Evolutionary conservation across 768 basidiomycete genomes (phyloP).

Genomic region (Pleurotus tuoliensis): DNA sequence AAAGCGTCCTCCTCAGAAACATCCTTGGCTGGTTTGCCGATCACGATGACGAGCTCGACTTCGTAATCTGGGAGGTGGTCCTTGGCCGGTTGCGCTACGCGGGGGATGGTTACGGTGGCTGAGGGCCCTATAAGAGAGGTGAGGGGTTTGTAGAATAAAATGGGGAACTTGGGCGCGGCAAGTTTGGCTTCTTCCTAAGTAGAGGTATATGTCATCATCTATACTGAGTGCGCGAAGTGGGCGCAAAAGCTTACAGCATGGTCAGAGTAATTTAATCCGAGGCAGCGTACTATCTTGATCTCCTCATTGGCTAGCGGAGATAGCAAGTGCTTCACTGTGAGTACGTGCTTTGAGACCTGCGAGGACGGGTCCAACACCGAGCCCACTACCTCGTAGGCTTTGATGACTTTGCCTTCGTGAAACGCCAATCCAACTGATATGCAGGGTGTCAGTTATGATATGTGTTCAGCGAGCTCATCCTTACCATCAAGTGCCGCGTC

Average conservation of each 20-base stretch:
- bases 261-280: slow-evolving; percentile 82
- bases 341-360: slow-evolving; percentile 54
- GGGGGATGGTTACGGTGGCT: slow-evolving; percentile 62
- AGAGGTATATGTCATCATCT: not conserved
- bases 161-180: slow-evolving; percentile 62
- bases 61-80: slow-evolving; percentile 80
- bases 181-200: slow-evolving; percentile 63
- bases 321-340: slow-evolving; percentile 71
- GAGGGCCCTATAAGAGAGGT: slow-evolving; percentile 68
- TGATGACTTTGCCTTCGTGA: slow-evolving; percentile 49
- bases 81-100: slow-evolving; percentile 62
- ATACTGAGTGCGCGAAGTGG: not conserved
- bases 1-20: slow-evolving; percentile 78
- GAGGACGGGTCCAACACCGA: slow-evolving; percentile 65
- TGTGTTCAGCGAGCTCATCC: slow-evolving; percentile 10
- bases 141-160: slow-evolving; percentile 78
- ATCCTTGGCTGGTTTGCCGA: slow-evolving; percentile 77
- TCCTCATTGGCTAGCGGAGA: slow-evolving; percentile 65
- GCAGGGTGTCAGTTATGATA: not conserved
- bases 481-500: slow-evolving; percentile 63
- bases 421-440: slow-evolving; percentile 56
- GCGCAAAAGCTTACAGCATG: slow-evolving; percentile 53
- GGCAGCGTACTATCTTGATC: slow-evolving; percentile 67
- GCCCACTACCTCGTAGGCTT: slow-evolving; percentile 69
- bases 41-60: slow-evolving; percentile 76